phyloP scores from a whole-genome alignment of 768 basidiomycete genomes.

The Hypholoma sublateritium region DNA sequence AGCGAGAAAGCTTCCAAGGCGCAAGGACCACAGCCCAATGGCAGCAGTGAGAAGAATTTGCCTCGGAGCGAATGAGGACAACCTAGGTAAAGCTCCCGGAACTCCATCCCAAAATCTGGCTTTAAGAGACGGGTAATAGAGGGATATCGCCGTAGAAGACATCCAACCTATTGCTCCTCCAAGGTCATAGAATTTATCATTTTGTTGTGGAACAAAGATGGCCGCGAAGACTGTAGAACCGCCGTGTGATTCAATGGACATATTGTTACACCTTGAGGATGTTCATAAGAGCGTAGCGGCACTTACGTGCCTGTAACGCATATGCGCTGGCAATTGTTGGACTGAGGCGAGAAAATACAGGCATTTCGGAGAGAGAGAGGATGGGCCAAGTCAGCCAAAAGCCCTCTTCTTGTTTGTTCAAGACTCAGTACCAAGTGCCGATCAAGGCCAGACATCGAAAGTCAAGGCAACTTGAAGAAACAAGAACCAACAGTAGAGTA shows the following conservation, averaged over 20 bases:
- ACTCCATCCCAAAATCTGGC: conserved; percentile 43
- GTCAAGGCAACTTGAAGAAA: neutral
- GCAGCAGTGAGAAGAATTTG: conserved; percentile 60
- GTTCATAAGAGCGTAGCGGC: neutral
- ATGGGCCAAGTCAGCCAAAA: too few relatives aligned
- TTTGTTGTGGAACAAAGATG: conserved; percentile 63
- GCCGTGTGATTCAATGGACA: neutral
- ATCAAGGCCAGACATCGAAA: neutral
- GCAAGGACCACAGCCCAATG: conserved; percentile 55
- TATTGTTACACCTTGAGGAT: neutral
- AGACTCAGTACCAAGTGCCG: neutral
- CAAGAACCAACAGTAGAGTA: conserved; percentile 6
- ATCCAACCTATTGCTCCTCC: conserved; percentile 68
- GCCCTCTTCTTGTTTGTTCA: conserved; percentile 2
- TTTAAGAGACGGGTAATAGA: conserved; percentile 61
- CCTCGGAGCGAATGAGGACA: conserved; percentile 54
- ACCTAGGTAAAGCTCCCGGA: conserved; percentile 36
- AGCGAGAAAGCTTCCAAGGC: conserved; percentile 64
- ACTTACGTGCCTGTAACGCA: conserved; percentile 47
- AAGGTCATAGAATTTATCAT: conserved; percentile 68
- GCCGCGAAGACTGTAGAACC: conserved; percentile 46
- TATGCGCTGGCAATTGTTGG: conserved; percentile 50
- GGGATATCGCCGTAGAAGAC: conserved; percentile 55
- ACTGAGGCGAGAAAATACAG: conserved; percentile 52
- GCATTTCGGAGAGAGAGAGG: conserved; percentile 27